A percentile compares a stretch with the other conserved stretches of the same genome.
Evolutionary conservation across 371 early-diverging fungal species (phyloP).

Genomic region (Mortierella sp.): DNA sequence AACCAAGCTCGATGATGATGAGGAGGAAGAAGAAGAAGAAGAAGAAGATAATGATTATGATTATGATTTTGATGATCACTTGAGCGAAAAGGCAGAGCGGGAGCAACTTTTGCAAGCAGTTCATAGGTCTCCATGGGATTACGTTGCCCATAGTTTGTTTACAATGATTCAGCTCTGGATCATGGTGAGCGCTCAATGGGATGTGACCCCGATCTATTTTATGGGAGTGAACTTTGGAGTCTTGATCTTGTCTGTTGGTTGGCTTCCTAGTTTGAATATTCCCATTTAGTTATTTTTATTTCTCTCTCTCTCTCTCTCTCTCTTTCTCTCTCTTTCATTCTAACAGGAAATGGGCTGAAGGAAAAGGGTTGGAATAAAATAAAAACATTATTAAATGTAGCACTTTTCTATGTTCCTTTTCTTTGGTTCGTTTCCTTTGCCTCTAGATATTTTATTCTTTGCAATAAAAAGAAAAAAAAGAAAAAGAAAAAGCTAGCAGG

Average conservation of each 20-base stretch:
- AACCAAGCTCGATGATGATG: not conserved
- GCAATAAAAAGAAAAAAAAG: conserved; percentile 5
- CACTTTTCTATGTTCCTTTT: not conserved
- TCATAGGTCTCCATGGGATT: too few relatives aligned
- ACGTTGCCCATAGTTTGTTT: not conserved
- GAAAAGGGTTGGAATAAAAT: not conserved
- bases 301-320: too few relatives aligned
- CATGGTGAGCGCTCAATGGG: not conserved
- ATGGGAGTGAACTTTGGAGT: conserved; percentile 5
- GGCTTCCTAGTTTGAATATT: conserved; percentile 8
- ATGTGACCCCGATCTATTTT: conserved; percentile 11
- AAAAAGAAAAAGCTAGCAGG: not conserved
- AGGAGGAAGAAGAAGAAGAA: conserved; percentile 1
- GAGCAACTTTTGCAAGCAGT: not conserved
- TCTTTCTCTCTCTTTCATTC: not conserved
- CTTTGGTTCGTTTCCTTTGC: not conserved
- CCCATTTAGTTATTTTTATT: too few relatives aligned
- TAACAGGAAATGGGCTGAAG: not conserved
- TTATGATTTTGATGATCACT: not conserved
- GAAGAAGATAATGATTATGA: not conserved
- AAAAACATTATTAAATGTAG: not conserved
- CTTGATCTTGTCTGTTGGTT: conserved; percentile 3
- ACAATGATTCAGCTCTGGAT: conserved; percentile 6
- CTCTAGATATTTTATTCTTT: too few relatives aligned
- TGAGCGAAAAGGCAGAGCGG: not conserved